Evolutionary conservation across 306 rosid genomes (phyloP).

Genomic region (Prunus padus): DNA sequence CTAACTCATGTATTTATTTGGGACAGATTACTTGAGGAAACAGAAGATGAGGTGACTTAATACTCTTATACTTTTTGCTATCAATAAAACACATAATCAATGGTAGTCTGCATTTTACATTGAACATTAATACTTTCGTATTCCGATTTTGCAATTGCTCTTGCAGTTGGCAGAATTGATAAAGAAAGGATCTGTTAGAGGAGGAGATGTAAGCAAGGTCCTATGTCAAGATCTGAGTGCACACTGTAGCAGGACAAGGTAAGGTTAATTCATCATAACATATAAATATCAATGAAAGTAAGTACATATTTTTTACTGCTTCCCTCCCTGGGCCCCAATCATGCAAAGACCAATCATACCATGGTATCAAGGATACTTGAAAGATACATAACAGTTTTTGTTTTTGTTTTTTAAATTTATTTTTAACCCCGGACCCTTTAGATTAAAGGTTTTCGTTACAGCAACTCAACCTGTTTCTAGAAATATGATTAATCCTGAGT

Average conservation of each 20-base stretch:
- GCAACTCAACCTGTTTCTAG: neutral
- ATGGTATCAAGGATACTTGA: neutral
- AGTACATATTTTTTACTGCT: neutral
- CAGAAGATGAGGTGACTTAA: constrained; percentile 77
- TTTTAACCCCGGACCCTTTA: neutral
- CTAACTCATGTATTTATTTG: constrained; percentile 45
- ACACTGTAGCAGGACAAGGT: constrained; percentile 79
- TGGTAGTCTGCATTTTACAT: constrained; percentile 22
- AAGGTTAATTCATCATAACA: constrained; percentile 23
- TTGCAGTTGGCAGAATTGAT: constrained; percentile 80
- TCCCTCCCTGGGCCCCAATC: neutral
- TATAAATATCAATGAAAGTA: neutral
- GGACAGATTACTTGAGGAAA: constrained; percentile 82
- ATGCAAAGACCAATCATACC: neutral
- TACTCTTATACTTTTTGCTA: constrained; percentile 11
- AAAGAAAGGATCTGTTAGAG: constrained; percentile 71
- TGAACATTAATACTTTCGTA: constrained; percentile 4
- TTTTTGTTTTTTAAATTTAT: no score
- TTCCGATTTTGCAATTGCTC: constrained; percentile 7
- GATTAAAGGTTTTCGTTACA: neutral
- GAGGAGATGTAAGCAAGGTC: constrained; percentile 79
- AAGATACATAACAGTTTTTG: neutral
- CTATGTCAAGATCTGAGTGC: constrained; percentile 85
- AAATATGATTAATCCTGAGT: neutral
- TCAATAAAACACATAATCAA: neutral